Evolutionary conservation across 2,329 filamentous ascomycete genomes (phyloP), one percentile per base, ranked within the genome.

Genomic region (Alternaria triticimaculans): DNA sequence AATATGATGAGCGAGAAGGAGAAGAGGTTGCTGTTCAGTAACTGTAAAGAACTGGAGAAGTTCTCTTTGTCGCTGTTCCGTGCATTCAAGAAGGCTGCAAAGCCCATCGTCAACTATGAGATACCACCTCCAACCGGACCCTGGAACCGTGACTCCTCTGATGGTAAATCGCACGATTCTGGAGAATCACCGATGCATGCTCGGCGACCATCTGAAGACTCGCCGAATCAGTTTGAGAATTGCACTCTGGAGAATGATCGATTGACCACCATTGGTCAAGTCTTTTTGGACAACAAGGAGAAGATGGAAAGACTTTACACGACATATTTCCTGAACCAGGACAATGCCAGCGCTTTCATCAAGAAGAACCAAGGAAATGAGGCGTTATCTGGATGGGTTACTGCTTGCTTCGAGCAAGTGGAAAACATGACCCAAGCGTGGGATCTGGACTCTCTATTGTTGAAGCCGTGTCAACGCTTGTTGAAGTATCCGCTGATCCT

Each of bases 381-480:
- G 82, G 85, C 91, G 21, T 85, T 90, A 46, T 83, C 84, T 48
- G 87, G 97, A 55, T 99, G 96, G 96, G 85, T 98, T 53, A 91
- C 91, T 62, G 95, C 97, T 80, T 99, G 96, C 80, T 94, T 96
- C 74, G 90, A 93, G 71, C 94, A 95, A 74, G 94, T 95, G 12
- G 92, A 93, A 71, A 96, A 97, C 77, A 86, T 99, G 67, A 99
- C 96, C 0, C 89, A 90, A 25, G 95, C 96, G 0, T 99, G 96
- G 96, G 92, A 97, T 79, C 81, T 99, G 64, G 94, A 97, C 79
- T 97, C 96, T 0, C 85, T 99, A n/a, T 87, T 99, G 20, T 95
- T 99, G 76, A 99, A 99, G 80, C 96, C 96, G 2, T 94, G 97
- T 79, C 96, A 99, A 81, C 89, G 96, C 51, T 90, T 98, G 66